phyloP scores from a whole-genome alignment of 2,329 filamentous ascomycete species.

The Penicillium sp. region DNA sequence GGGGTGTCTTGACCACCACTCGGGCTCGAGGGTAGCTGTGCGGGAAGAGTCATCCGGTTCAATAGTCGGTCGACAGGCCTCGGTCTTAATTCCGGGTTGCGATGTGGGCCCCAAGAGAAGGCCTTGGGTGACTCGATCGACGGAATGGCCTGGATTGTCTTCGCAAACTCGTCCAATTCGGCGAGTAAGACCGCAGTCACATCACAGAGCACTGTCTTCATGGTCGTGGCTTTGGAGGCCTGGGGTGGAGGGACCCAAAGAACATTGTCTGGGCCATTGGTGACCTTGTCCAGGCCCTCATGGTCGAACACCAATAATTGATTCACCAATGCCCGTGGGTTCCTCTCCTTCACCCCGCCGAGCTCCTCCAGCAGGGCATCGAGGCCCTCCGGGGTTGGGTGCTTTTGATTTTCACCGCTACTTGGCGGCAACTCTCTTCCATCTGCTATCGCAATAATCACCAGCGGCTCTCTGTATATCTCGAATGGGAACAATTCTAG shows the following conservation, averaged over 20 bases:
- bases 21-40: constrained; percentile 52
- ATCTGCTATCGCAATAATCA: constrained; percentile 83
- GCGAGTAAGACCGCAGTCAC: constrained; percentile 72
- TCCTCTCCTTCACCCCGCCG: constrained; percentile 69
- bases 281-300: constrained; percentile 56
- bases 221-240: constrained; percentile 73
- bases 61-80: constrained; percentile 59
- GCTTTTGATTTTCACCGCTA: constrained; percentile 25
- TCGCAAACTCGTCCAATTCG: constrained; percentile 74
- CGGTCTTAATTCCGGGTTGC: constrained; percentile 48
- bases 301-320: constrained; percentile 81
- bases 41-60: constrained; percentile 80
- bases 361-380: constrained; percentile 61
- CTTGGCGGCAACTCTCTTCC: constrained; percentile 64
- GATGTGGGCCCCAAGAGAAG: constrained; percentile 51
- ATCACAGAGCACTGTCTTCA: constrained; percentile 79
- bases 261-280: constrained; percentile 63
- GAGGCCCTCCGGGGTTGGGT: constrained; percentile 41
- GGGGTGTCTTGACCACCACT: constrained; percentile 38
- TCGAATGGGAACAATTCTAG: constrained; percentile 85
- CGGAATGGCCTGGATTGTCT: constrained; percentile 70
- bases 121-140: constrained; percentile 74
- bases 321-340: constrained; percentile 75
- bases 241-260: constrained; percentile 69
- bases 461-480: constrained; percentile 79